Base-by-base conservation (phyloP, 2,329 filamentous ascomycete species). In the Cladophialophora exuberans region DNA sequence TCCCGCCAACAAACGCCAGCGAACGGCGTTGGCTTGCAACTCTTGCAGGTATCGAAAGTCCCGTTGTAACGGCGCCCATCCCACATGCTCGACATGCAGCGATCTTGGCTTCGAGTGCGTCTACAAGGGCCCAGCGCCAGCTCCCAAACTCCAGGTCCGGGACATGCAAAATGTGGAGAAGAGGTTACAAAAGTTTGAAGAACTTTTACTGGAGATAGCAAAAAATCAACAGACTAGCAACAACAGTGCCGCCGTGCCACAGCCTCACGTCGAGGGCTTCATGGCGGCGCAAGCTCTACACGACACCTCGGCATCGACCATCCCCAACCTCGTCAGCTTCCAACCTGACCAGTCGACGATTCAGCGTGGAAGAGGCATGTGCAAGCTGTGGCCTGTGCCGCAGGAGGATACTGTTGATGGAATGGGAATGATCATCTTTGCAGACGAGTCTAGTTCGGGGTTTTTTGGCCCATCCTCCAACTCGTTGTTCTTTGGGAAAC, bases 371-470 rank as follows among this genome's bases (percentile, higher is more conserved):
- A 10, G 13, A 6, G 10, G 13, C 4, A 41, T 18, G 38, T 23
- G 11, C 6, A 18, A 18, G 20, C 15, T 26, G n/a, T 44, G 20
- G 41, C 41, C 41, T 11, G 18, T 44, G 41, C 7, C 18, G 5
- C 20, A 50, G 18, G 63, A 64, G 38, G 64, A 67, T 46, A 62
- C 66, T 20, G 57, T 69, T 2, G 69, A 72, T 63, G 70, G 62
- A 15, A 74, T 71, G 65, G 67, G 65, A 10, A 65, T 65, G 6
- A 65, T 68, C 18, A 65, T 59, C 2, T 72, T 73, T 36, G 66
- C 69, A 0, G 64, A 72, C 31, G 71, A 73, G 39, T 65, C 70
- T 28, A 67, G 69, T 18, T 67, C 61, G 4, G 70, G 41, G 11
- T 28, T 26, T 22, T 44, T 44, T 28, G 41, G 41, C 4, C 41